Evolutionary conservation across 257 asterid genomes (phyloP).

Genomic region (Solanum piurae): DNA sequence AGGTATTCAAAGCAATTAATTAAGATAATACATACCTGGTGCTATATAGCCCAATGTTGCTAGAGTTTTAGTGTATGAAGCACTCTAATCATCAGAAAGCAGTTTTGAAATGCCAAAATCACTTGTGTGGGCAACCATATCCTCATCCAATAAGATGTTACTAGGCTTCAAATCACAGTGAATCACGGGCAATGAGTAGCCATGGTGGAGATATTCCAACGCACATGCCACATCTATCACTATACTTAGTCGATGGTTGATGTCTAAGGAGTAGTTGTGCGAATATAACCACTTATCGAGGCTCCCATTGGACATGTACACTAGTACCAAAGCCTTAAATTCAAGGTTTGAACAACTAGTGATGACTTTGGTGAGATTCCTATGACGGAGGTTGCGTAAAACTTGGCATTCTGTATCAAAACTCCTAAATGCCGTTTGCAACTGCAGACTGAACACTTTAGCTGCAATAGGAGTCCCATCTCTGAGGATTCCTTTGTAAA

Average conservation of each 20-base stretch:
- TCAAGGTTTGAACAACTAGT: too few relatives aligned
- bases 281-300: neutral
- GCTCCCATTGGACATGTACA: neutral
- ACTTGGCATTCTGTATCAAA: neutral
- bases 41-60: slow-evolving; percentile 1
- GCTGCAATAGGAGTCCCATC: neutral
- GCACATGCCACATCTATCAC: neutral
- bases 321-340: neutral
- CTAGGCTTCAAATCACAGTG: neutral
- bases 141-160: neutral
- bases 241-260: neutral
- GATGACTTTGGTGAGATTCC: too few relatives aligned
- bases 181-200: neutral
- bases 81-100: neutral
- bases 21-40: neutral
- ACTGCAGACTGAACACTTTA: neutral
- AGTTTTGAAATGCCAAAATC: neutral
- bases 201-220: neutral
- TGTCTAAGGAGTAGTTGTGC: neutral
- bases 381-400: too few relatives aligned
- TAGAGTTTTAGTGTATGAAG: neutral
- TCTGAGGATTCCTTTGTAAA: neutral
- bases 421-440: neutral
- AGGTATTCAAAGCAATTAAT: neutral
- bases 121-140: neutral